Conservation (phyloP, 495 filamentous ascomycete species). For the Hypoxylon rickii region DNA sequence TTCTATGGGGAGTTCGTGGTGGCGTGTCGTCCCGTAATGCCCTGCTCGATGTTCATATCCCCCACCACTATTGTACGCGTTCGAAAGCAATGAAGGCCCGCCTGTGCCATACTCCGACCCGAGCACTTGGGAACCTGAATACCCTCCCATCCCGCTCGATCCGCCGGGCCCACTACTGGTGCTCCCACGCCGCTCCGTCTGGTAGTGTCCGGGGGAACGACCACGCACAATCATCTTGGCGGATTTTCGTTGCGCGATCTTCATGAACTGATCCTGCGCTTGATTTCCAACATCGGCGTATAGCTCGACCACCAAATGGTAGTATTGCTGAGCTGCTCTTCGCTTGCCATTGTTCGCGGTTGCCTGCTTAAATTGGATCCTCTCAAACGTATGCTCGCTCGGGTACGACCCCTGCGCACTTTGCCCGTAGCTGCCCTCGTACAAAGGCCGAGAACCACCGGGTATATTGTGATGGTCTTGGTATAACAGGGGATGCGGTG, state of each 20-base stretch:
- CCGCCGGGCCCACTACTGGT: slow-evolving; percentile 74
- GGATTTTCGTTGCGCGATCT: slow-evolving; percentile 78
- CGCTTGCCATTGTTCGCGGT: slow-evolving; percentile 97
- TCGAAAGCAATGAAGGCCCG: slow-evolving; percentile 40
- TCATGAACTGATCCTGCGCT: slow-evolving; percentile 62
- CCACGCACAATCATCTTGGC: slow-evolving; percentile 92
- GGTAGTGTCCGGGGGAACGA: slow-evolving; percentile 91
- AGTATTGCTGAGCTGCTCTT: slow-evolving; percentile 90
- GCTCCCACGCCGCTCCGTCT: slow-evolving; percentile 76
- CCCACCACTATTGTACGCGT: slow-evolving; percentile 28
- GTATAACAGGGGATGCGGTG: slow-evolving; percentile 46
- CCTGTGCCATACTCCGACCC: slow-evolving; percentile 43
- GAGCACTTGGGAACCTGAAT: slow-evolving; percentile 43
- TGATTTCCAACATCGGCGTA: slow-evolving; percentile 71
- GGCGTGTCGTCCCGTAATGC: slow-evolving; percentile 47
- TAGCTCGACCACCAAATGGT: slow-evolving; percentile 88
- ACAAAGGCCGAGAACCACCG: slow-evolving; percentile 42
- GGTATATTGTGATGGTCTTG: slow-evolving; percentile 43
- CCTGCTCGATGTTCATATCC: slow-evolving; percentile 45
- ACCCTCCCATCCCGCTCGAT: slow-evolving; percentile 50
- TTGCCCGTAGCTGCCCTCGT: slow-evolving; percentile 47
- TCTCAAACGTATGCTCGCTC: slow-evolving; percentile 76
- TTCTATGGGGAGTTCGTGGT: slow-evolving; percentile 49
- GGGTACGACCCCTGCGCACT: slow-evolving; percentile 47
- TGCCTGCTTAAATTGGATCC: slow-evolving; percentile 95